Evolutionary conservation across 768 basidiomycete genomes (phyloP).

Genomic region (Agrocybe pediades): DNA sequence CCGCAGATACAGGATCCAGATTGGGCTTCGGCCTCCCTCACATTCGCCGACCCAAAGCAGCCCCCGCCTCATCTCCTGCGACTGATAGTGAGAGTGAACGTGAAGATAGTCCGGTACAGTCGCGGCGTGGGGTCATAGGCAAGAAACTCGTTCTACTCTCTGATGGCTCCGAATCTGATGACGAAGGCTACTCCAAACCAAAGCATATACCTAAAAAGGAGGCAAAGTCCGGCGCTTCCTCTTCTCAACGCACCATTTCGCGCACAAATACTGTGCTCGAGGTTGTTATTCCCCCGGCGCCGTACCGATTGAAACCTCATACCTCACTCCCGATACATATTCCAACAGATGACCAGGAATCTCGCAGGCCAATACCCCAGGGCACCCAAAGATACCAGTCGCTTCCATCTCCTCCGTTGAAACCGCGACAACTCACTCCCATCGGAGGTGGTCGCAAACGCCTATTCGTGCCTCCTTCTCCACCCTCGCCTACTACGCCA

Average conservation of each 20-base stretch:
- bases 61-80: neutral
- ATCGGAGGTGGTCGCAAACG: constrained; percentile 50
- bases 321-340: neutral
- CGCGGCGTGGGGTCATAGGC: constrained; percentile 27
- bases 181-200: constrained; percentile 19
- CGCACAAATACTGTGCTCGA: constrained; percentile 30
- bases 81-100: constrained; percentile 26
- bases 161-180: constrained; percentile 48
- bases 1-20: constrained; percentile 43
- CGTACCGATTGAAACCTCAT: constrained; percentile 23
- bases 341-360: constrained; percentile 1
- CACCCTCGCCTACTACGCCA: constrained; percentile 58
- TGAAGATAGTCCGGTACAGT: constrained; percentile 22
- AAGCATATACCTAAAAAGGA: constrained; percentile 15
- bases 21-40: constrained; percentile 2
- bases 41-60: neutral
- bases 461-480: constrained; percentile 46
- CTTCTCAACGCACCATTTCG: constrained; percentile 2
- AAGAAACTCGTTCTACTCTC: constrained; percentile 40
- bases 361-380: neutral
- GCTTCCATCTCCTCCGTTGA: constrained; percentile 28
- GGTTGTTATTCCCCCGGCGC: constrained; percentile 43
- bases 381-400: constrained; percentile 16
- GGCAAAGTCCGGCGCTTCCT: neutral
- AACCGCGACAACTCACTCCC: constrained; percentile 68